A percentile compares a stretch with the other conserved stretches of the same genome.
phyloP scores from a whole-genome alignment of 2,329 filamentous ascomycete species.

The Dissoconium aciculare region DNA sequence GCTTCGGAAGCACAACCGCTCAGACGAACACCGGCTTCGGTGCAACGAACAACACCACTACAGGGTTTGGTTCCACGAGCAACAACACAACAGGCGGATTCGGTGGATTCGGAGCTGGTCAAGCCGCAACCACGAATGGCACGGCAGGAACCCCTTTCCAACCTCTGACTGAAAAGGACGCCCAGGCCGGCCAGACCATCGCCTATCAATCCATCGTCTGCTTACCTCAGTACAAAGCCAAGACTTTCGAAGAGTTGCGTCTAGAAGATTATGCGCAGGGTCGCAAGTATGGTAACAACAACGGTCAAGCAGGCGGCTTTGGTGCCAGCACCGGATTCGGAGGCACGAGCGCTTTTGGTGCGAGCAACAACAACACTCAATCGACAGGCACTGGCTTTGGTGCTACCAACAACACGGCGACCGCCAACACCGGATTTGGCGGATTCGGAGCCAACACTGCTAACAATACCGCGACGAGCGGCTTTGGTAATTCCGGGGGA shows the following conservation, averaged over 20 bases:
- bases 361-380: slow-evolving; percentile 19
- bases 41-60: slow-evolving; percentile 11
- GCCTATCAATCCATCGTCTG: slow-evolving; percentile 69
- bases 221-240: slow-evolving; percentile 70
- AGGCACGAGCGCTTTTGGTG: slow-evolving; percentile 26
- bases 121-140: slow-evolving; percentile 42
- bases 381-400: slow-evolving; percentile 23
- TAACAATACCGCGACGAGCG: slow-evolving; percentile 2
- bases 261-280: slow-evolving; percentile 80
- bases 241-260: slow-evolving; percentile 56
- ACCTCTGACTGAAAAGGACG: slow-evolving; percentile 60
- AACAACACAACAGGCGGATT: slow-evolving; percentile 8
- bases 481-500: no score
- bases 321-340: slow-evolving; percentile 46
- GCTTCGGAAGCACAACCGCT: slow-evolving; percentile 18
- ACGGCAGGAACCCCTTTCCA: slow-evolving; percentile 53
- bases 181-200: slow-evolving; percentile 36
- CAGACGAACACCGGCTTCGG: slow-evolving; percentile 26
- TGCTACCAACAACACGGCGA: slow-evolving; percentile 24
- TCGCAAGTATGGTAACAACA: slow-evolving; percentile 66
- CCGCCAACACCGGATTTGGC: slow-evolving; percentile 24
- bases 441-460: slow-evolving; percentile 21
- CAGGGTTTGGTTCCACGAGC: slow-evolving; percentile 9
- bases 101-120: slow-evolving; percentile 33
- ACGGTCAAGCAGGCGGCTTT: slow-evolving; percentile 69